phyloP scores from a whole-genome alignment of 2,329 filamentous ascomycete genomes.

The Atkinsonella texensis region DNA sequence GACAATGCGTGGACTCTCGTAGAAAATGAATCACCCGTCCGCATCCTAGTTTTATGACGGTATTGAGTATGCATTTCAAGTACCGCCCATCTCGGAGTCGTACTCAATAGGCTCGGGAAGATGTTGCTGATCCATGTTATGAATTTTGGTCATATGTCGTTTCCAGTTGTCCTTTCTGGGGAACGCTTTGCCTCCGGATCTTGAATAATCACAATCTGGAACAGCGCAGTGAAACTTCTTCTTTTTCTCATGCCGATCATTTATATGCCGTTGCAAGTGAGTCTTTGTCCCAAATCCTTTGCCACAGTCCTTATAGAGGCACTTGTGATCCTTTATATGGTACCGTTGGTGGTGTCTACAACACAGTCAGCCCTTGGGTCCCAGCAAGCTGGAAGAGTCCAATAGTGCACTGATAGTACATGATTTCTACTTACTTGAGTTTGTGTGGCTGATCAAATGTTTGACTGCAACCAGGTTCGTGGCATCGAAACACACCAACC shows the following conservation, averaged over 20 bases:
- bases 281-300: slow-evolving; percentile 51
- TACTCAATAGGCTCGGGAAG: slow-evolving; percentile 31
- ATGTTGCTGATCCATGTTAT: slow-evolving; percentile 28
- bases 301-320: slow-evolving; percentile 37
- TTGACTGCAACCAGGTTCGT: slow-evolving; percentile 26
- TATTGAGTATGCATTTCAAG: neutral
- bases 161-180: slow-evolving; percentile 53
- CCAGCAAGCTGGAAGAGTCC: neutral
- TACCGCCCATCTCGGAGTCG: slow-evolving; percentile 23
- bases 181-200: slow-evolving; percentile 43
- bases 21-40: too few relatives aligned
- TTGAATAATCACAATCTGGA: slow-evolving; percentile 43
- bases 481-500: slow-evolving; percentile 20
- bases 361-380: neutral
- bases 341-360: slow-evolving; percentile 48
- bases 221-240: slow-evolving; percentile 48
- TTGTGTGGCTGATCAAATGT: slow-evolving; percentile 47
- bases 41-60: too few relatives aligned
- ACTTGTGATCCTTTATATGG: slow-evolving; percentile 47
- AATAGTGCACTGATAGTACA: neutral
- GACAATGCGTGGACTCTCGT: too few relatives aligned
- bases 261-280: slow-evolving; percentile 49
- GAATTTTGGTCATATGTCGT: slow-evolving; percentile 49
- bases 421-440: slow-evolving; percentile 32
- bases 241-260: slow-evolving; percentile 48